A percentile compares a stretch with the other conserved stretches of the same genome.
These are phyloP conservation scores for Xylaria sp. DNA, from an alignment of 2,329 filamentous ascomycete genomes.

Conservation along the genomic window DNA sequence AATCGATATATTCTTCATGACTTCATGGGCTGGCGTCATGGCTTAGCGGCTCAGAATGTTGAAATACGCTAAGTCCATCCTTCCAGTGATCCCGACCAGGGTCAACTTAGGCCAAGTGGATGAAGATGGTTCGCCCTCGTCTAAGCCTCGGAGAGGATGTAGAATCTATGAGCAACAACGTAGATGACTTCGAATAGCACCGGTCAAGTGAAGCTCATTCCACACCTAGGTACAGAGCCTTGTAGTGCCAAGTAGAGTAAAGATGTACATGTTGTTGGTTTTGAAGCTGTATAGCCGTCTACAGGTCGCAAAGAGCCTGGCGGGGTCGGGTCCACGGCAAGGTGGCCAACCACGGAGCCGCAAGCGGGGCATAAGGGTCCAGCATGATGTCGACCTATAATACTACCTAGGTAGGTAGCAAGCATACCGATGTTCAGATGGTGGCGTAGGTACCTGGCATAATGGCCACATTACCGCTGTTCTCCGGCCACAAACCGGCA, in stretches of 20 bases:
- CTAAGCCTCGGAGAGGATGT: background rate
- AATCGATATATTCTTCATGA: constrained; percentile 14
- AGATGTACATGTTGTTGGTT: too few species aligned
- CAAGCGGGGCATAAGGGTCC: background rate
- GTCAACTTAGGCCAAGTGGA: background rate
- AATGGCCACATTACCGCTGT: background rate
- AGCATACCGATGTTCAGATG: background rate
- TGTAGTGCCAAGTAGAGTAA: background rate
- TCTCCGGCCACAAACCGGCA: constrained; percentile 6
- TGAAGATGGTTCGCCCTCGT: background rate
- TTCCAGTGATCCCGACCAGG: background rate
- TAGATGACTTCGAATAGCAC: background rate
- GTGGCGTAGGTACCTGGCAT: background rate
- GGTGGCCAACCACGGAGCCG: background rate
- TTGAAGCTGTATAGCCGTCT: too few species aligned
- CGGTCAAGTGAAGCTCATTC: background rate
- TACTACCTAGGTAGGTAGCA: too few species aligned
- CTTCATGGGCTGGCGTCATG: background rate
- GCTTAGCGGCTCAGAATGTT: background rate
- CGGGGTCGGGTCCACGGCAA: background rate
- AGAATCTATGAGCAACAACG: background rate
- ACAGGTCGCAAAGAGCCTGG: background rate
- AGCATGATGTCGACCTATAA: background rate
- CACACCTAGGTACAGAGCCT: background rate
- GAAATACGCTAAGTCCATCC: background rate